Percentiles rank a stretch among this genome's conserved stretches.
phyloP scores from a whole-genome alignment of 2,329 filamentous ascomycete genomes.

The Sporothrix curviconia region DNA sequence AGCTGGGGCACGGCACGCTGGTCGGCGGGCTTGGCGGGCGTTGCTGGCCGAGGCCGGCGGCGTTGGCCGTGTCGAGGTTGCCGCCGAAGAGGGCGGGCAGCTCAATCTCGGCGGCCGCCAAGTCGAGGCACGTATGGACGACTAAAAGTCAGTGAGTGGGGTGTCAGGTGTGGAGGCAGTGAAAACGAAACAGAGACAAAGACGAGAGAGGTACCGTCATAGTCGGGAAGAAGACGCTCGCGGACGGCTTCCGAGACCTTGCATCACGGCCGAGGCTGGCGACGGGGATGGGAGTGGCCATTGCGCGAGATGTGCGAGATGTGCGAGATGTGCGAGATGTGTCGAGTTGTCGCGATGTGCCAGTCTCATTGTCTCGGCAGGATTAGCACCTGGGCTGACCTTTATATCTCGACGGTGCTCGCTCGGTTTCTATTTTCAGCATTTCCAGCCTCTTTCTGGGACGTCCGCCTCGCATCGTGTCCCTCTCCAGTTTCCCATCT shows the following conservation, averaged over 20 bases:
- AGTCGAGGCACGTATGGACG: constrained; percentile 32
- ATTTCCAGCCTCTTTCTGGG: too few relatives aligned
- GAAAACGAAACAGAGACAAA: neutral
- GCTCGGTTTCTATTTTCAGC: neutral
- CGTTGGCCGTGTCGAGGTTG: constrained; percentile 62
- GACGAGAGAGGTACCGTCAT: constrained; percentile 11
- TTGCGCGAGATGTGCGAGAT: neutral
- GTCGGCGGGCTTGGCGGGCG: constrained; percentile 1
- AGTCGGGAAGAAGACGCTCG: constrained; percentile 16
- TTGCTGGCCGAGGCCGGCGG: constrained; percentile 23
- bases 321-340: neutral
- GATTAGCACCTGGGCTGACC: too few relatives aligned
- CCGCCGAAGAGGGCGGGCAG: constrained; percentile 91
- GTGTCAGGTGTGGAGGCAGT: too few relatives aligned
- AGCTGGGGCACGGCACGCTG: constrained; percentile 20
- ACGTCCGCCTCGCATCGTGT: neutral
- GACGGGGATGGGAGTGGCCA: constrained; percentile 16
- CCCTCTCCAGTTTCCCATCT: neutral
- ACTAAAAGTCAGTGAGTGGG: constrained; percentile 5
- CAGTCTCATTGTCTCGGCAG: too few relatives aligned
- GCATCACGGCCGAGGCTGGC: constrained; percentile 18
- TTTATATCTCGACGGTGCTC: neutral
- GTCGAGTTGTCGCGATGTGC: neutral
- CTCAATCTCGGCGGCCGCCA: constrained; percentile 73
- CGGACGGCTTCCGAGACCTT: constrained; percentile 18